Evolutionary conservation across 2,329 filamentous ascomycete species (phyloP).

Genomic region (Fusarium chaquense): DNA sequence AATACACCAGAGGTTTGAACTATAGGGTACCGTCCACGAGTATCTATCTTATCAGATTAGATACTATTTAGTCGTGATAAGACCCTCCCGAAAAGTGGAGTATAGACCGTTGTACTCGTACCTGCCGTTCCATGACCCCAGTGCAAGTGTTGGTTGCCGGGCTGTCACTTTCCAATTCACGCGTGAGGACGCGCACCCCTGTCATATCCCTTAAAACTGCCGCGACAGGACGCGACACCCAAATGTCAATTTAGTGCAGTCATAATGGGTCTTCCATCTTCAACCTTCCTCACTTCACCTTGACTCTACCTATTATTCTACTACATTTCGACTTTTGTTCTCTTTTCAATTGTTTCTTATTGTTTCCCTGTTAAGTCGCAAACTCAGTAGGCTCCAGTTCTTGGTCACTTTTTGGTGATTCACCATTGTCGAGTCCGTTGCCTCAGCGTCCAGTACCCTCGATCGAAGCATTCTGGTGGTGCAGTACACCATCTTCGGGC

Average conservation of each 20-base stretch:
- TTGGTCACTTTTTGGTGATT: slow-evolving; percentile 28
- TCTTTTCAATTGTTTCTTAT: slow-evolving; percentile 8
- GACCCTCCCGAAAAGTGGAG: neutral
- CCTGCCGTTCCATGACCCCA: neutral
- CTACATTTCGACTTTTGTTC: slow-evolving; percentile 15
- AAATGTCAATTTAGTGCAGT: slow-evolving; percentile 7
- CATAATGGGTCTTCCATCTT: slow-evolving; percentile 2
- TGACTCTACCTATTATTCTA: neutral
- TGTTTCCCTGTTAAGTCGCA: neutral
- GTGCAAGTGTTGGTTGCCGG: slow-evolving; percentile 14
- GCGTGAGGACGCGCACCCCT: slow-evolving; percentile 44
- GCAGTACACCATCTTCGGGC: slow-evolving; percentile 1
- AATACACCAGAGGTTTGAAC: no score
- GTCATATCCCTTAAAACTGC: slow-evolving; percentile 11
- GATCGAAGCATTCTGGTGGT: slow-evolving; percentile 1
- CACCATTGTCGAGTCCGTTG: slow-evolving; percentile 12
- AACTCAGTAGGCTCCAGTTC: slow-evolving; percentile 1
- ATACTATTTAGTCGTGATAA: neutral
- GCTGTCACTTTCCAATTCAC: slow-evolving; percentile 41
- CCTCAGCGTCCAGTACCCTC: slow-evolving; percentile 7
- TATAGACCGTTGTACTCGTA: neutral
- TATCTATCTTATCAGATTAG: neutral
- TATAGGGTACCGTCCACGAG: neutral
- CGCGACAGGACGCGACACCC: slow-evolving; percentile 38
- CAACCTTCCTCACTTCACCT: neutral